These are phyloP conservation scores for Xanthoparmelia taractica DNA, from an alignment of 495 filamentous ascomycete species.

Conservation along the genomic window DNA sequence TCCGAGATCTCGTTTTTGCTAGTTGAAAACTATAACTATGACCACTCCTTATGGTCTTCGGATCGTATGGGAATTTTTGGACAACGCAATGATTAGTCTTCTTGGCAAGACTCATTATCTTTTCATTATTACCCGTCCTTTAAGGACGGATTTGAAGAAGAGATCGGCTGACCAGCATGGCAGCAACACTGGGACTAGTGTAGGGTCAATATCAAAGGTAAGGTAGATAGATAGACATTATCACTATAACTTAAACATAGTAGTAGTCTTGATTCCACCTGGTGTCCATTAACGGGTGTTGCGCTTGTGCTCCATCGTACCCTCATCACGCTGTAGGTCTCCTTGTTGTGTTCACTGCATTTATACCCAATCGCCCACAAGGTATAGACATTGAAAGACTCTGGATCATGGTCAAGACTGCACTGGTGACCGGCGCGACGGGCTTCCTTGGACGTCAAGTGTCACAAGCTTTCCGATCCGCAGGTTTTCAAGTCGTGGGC, in stretches of 20 bases:
- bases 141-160: conserved; percentile 32
- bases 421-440: conserved; percentile 76
- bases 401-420: conserved; percentile 49
- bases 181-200: too few species aligned
- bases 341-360: neutral
- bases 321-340: neutral
- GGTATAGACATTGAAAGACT: neutral
- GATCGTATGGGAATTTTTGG: conserved; percentile 44
- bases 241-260: too few species aligned
- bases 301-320: neutral
- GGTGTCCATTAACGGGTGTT: neutral
- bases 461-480: conserved; percentile 60
- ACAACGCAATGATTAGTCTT: conserved; percentile 8
- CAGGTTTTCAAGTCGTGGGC: conserved; percentile 70
- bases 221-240: too few species aligned
- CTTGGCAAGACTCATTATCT: conserved; percentile 18
- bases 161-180: conserved; percentile 13
- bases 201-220: too few species aligned
- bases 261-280: neutral
- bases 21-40: conserved; percentile 50
- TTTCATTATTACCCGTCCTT: conserved; percentile 34
- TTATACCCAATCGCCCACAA: neutral
- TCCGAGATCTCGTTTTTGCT: conserved; percentile 51
- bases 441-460: conserved; percentile 80
- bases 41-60: conserved; percentile 43